These are phyloP conservation scores for Maudiozyma barnettii DNA, from an alignment of 805 yeast genomes.

Conservation along the genomic window DNA sequence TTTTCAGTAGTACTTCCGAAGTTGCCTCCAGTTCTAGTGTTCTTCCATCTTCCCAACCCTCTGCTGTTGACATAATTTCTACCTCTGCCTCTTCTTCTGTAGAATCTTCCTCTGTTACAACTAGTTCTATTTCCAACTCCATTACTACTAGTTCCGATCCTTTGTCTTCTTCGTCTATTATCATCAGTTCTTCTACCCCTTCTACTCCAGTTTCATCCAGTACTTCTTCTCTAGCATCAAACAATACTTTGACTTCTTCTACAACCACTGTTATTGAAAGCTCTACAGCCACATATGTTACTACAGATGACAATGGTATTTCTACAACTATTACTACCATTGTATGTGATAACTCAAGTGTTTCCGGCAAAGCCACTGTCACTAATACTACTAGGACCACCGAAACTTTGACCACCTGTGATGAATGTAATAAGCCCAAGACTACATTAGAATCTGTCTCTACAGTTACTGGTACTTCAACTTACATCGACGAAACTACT, in stretches of 20 bases:
- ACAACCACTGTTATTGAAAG: background rate
- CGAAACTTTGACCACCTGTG: background rate
- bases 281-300: background rate
- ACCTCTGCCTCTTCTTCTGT: background rate
- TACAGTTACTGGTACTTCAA: background rate
- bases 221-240: background rate
- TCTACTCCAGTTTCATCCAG: background rate
- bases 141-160: background rate
- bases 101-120: background rate
- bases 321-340: background rate
- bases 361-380: background rate
- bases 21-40: background rate
- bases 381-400: background rate
- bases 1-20: background rate
- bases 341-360: background rate
- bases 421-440: background rate
- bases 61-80: background rate
- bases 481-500: background rate
- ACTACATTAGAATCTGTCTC: background rate
- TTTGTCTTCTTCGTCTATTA: background rate
- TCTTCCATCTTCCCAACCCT: no score
- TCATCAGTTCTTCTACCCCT: background rate
- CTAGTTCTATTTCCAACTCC: background rate
- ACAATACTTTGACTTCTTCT: background rate
- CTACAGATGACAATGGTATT: background rate